Base-by-base conservation (phyloP, 306 rosid species). In the Rosa lucieae region DNA sequence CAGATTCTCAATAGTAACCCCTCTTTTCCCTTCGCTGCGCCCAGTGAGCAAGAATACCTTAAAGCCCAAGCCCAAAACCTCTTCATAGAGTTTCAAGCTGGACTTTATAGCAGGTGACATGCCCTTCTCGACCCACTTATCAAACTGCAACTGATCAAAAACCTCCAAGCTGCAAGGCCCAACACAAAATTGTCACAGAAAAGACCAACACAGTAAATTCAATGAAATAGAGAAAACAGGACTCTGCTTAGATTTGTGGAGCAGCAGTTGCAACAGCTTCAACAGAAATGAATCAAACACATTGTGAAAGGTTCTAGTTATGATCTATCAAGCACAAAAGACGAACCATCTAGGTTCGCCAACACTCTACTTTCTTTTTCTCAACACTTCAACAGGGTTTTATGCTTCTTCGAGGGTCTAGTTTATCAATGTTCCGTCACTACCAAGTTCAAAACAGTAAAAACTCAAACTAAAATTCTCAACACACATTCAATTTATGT, bases 11-110 rank as follows among this genome's bases (percentile, higher is more conserved):
- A 84, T 75, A 6, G 98, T 95, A 75, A 71, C 74, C 80, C 63
- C 66, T 82, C 97, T 82, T 40, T 88, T 97, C 37, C 77, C 77
- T 79, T 95, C 99, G 7, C 81, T 79, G 72, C 98, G 84, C 35
- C 99, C 99, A n/a, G 98, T 95, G 80, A 95, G 83, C 80, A 95
- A 88, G 85, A 95, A 79, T 58, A 95, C 85, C 90, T 91, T 92
- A 80, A 86, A 89, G 20, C 99, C 99, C 86, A 87, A 20, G 21
- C 80, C 83, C 86, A 90, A 48, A 72, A 95, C 79, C 83, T 90
- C 91, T 79, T 91, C 87, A 70, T 93, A 91, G 73, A 91, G 97
- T 82, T 86, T 87, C 75, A 95, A 93, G 86, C 97, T 89, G 79
- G 93, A 81, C 70, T 84, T 78, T 58, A 95, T 79, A 8, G 92